A percentile compares a stretch with the other conserved stretches of the same genome.
phyloP scores from a whole-genome alignment of 768 basidiomycete species.

The Plicaturopsis crispa region DNA sequence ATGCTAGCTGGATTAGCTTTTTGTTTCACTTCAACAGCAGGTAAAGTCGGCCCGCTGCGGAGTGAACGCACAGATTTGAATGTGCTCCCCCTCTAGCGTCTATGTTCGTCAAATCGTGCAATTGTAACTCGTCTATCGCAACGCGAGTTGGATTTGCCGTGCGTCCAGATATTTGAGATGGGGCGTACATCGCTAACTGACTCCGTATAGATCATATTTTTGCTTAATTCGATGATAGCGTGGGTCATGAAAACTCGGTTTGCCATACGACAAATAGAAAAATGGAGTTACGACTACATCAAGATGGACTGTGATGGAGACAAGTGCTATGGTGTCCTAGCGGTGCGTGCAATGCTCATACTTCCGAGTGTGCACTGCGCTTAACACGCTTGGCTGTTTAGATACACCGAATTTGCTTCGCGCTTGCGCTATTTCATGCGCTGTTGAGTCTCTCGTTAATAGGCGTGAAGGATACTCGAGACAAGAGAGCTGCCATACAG shows the following conservation, averaged over 20 bases:
- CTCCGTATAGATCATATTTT: conserved; percentile 76
- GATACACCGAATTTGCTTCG: conserved; percentile 97
- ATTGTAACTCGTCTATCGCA: conserved; percentile 97
- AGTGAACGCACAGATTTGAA: conserved; percentile 6
- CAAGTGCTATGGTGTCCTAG: conserved; percentile 94
- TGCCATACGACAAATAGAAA: conserved; percentile 80
- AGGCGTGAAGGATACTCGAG: conserved; percentile 83
- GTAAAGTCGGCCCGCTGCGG: conserved; percentile 30
- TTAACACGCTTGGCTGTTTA: conserved; percentile 21
- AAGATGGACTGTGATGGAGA: conserved; percentile 95
- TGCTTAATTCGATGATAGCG: conserved; percentile 89
- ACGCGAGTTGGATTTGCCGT: conserved; percentile 95
- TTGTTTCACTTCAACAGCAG: conserved; percentile 81
- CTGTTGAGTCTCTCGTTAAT: conserved; percentile 74
- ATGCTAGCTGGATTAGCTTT: conserved; percentile 80
- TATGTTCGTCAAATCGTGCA: conserved; percentile 97
- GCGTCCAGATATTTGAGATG: conserved; percentile 21
- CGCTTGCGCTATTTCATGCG: conserved; percentile 81
- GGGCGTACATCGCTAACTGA: no score
- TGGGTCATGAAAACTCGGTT: conserved; percentile 94
- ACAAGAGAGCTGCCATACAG: conserved; percentile 92
- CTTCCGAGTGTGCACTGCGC: conserved; percentile 3
- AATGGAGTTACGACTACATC: conserved; percentile 93
- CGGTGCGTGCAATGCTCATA: conserved; percentile 47
- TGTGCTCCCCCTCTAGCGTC: conserved; percentile 50